Evolutionary conservation across 768 basidiomycete species (phyloP).

Genomic region (Collybiopsis confluens): DNA sequence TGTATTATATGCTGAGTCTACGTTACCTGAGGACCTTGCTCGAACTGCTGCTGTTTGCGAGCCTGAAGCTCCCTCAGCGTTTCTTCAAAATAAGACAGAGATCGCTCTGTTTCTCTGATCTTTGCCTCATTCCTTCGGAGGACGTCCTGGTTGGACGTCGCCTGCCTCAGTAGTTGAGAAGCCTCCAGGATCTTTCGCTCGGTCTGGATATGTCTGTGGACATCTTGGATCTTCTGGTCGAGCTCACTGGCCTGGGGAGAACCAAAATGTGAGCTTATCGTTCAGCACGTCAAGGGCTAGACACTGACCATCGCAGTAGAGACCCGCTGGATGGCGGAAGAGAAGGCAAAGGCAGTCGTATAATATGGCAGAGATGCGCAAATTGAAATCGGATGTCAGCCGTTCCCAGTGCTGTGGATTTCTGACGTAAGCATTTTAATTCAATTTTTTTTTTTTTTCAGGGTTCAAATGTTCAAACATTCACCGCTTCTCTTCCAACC

Average conservation of each 20-base stretch:
- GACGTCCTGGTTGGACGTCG: slow-evolving; percentile 85
- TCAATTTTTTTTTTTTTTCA: too few species aligned
- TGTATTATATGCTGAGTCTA: slow-evolving; percentile 7
- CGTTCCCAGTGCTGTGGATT: slow-evolving; percentile 3
- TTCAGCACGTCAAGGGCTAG: background rate
- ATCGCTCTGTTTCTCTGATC: slow-evolving; percentile 82
- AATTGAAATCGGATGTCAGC: slow-evolving; percentile 7
- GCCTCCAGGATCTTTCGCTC: slow-evolving; percentile 92
- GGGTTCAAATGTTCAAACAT: too few species aligned
- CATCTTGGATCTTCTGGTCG: slow-evolving; percentile 92
- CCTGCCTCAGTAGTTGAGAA: slow-evolving; percentile 70
- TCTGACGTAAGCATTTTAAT: background rate
- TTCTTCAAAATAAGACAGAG: slow-evolving; percentile 83
- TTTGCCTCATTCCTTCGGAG: slow-evolving; percentile 75
- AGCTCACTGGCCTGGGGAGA: slow-evolving; percentile 53
- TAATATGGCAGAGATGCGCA: slow-evolving; percentile 9
- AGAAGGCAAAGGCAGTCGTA: slow-evolving; percentile 7
- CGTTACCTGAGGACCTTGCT: slow-evolving; percentile 46
- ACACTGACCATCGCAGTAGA: slow-evolving; percentile 12
- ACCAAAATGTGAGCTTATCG: slow-evolving; percentile 3
- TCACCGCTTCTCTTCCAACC: too few species aligned
- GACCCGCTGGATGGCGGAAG: slow-evolving; percentile 23
- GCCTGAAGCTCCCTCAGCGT: slow-evolving; percentile 78
- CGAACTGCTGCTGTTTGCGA: slow-evolving; percentile 64
- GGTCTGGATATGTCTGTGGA: slow-evolving; percentile 85